Base-by-base conservation (phyloP, 129 eudicot species). In the Calendula officinalis region DNA sequence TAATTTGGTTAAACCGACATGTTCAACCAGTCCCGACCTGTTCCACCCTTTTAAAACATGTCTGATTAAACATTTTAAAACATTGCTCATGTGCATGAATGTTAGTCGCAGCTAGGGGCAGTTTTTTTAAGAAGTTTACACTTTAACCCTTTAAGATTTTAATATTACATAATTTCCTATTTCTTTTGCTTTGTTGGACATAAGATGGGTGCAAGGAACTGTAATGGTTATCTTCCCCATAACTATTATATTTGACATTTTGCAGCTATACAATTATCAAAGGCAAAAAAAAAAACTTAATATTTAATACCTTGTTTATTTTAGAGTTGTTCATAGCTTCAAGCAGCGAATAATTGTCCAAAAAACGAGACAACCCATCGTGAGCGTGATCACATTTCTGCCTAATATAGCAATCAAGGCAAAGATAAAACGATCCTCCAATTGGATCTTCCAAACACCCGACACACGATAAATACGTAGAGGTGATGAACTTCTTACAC, bases 281-380 rank as follows among this genome's bases (percentile, higher is more conserved):
- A 22, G 30, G 30, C 30, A 22, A 22, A 22, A 22, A 5, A 5
- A 8, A 3, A 49, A 6, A 14, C 9, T 5, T 35, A 13, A 38
- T 37, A 22, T 35, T 9, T 49, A 46, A 56, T 71, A 74, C 77
- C 80, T 59, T 58, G 6, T 38, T 58, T 17, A 42, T 2, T 4
- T 55, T 50, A 14, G 76, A 70, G 58, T 50, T 47, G 44, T 35
- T 68, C 75, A 68, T 60, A 27, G 71, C 72, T 70, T 81, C 77
- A 22, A 81, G 66, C 69, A 82, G 44, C 7, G 71, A 57, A 62
- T 54, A 82, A 55, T 75, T 82, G 47, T 82, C 87, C 63, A 82
- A 16, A 42, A 82, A 78, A 13, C 55, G 78, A 0, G 63, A 39
- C 30, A 60, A 6, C 35, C 53, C 52, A 22, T 62, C 8, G 33